A percentile compares a stretch with the other conserved stretches of the same genome.
Evolutionary conservation across 176 grass and related monocot species (phyloP).

Genomic region (Aegilops bicornis): DNA sequence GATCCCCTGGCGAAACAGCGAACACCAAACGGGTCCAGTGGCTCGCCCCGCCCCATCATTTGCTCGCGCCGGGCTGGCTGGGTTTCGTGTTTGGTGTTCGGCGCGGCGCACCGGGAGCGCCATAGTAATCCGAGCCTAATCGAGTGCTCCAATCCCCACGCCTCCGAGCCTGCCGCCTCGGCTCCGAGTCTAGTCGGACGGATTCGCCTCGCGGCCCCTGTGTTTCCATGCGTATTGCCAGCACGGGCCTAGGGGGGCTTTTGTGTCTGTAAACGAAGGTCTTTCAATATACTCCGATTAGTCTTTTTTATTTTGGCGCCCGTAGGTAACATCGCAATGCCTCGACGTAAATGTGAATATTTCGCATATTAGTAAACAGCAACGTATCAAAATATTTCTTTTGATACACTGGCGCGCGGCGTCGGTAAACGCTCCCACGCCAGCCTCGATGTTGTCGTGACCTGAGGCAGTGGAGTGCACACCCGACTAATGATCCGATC

Average conservation of each 20-base stretch:
- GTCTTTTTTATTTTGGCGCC: too few relatives aligned
- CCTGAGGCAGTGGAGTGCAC: too few relatives aligned
- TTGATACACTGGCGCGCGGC: too few relatives aligned
- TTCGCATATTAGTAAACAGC: fast-evolving
- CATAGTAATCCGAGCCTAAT: slow-evolving; percentile 40
- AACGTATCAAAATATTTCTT: too few relatives aligned
- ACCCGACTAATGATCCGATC: too few relatives aligned
- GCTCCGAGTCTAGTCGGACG: neutral
- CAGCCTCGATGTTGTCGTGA: too few relatives aligned
- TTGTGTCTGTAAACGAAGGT: neutral
- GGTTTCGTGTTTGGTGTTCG: neutral
- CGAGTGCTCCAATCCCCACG: slow-evolving; percentile 45
- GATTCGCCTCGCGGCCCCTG: neutral
- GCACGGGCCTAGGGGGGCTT: fast-evolving
- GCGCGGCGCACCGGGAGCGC: fast-evolving
- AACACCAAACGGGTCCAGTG: neutral
- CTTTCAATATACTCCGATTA: too few relatives aligned
- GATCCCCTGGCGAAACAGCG: slow-evolving; percentile 16
- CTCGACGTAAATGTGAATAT: too few relatives aligned
- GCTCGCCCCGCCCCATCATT: neutral
- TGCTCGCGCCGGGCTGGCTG: neutral
- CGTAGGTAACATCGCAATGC: too few relatives aligned
- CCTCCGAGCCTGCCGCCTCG: slow-evolving; percentile 39
- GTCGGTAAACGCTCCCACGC: too few relatives aligned
- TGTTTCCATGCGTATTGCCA: neutral